Base-by-base conservation (phyloP, 2,329 filamentous ascomycete genomes). In the Aspergillus latus region DNA sequence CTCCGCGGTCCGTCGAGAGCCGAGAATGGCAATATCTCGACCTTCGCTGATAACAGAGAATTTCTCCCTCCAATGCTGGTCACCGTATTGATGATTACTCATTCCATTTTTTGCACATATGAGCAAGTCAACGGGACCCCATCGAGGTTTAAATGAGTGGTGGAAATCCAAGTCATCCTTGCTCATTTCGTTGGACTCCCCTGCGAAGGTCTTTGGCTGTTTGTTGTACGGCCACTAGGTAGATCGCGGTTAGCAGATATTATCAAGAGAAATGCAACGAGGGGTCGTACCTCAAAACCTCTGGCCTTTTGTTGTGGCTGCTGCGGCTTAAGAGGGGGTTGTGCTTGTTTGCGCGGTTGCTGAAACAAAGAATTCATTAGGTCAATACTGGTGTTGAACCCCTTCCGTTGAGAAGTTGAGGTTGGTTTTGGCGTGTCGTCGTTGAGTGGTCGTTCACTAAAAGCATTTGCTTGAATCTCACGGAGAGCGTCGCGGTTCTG, bases 321-420 rank as follows among this genome's bases (percentile, higher is more conserved):
- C 67, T 82, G 81, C 53, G 80, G 71, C 65, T 80, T 83, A 66
- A 83, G 79, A 52, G 77, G 74, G 61, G 81, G 81, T 52, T 64
- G 57, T 3, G 46, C 54, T 56, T 80, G 81, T 65, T 74, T 72
- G 57, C 68, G 68, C 61, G 86, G 82, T 74, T 88, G 84, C 71
- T 89, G 88, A 74, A 95, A 97, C 54, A 97, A 79, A 47, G 91
- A 96, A 71, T 96, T 93, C 91, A 96, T 97, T 71, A 97, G 79
- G 78, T 97, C 94, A 76, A 97, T 96, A 68, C 89, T 92, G 15
- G 89, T 96, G 16, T 86, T 84, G 73, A 96, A 93, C 0, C 88
- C 87, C 62, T 84, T 84, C 52, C 82, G 80, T 13, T 59, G 65
- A 10, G 59, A 54, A 34, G 62, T 60, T 5, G 53, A 43, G 28